Evolutionary conservation across 2,329 filamentous ascomycete genomes (phyloP), one percentile per base, ranked within the genome.

Genomic region (Xylaria sp.): DNA sequence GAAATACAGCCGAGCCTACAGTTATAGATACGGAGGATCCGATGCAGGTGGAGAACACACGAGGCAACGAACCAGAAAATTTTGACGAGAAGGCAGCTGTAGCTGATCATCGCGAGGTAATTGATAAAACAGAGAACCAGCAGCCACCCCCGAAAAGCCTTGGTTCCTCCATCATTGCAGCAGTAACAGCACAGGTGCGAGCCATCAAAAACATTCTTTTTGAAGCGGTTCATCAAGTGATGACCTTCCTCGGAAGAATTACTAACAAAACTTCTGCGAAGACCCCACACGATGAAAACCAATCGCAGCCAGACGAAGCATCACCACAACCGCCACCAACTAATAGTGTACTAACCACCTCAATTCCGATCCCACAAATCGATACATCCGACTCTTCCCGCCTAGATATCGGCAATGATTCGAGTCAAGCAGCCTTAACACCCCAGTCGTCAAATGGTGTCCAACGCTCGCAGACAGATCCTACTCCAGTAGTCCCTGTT

Each of bases 181-280:
- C 68, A 55, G 49, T 74, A 63, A 68, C 46, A 74, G 57, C 71
- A 74, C 75, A 76, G 74, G 76, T 76, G 73, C 76, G 75, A 72
- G 62, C 62, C 28, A 67, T 73, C 67, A 64, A 65, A 64, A 67
- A 43, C 39, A 63, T 39, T 49, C 46, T 75, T 20, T 55, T 70
- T 33, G 63, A 66, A 48, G 62, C 67, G 39, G 64, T 73, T 41
- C 64, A 72, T 57, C 67, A 70, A 70, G 61, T 71, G 54, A 71
- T 73, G 71, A 64, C 64, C 64, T 63, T 69, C 52, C 39, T 75
- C 36, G 64, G 69, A 71, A 69, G 67, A 9, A 62, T 51, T 71
- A 71, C 75, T 77, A 59, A 76, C 72, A 67, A 49, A 57, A 63
- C 10, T 41, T 69, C 64, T 54, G 49, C 66, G 20, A 76, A 75